Base-by-base conservation (phyloP, 257 asterid species). In the Solanum acaule region DNA sequence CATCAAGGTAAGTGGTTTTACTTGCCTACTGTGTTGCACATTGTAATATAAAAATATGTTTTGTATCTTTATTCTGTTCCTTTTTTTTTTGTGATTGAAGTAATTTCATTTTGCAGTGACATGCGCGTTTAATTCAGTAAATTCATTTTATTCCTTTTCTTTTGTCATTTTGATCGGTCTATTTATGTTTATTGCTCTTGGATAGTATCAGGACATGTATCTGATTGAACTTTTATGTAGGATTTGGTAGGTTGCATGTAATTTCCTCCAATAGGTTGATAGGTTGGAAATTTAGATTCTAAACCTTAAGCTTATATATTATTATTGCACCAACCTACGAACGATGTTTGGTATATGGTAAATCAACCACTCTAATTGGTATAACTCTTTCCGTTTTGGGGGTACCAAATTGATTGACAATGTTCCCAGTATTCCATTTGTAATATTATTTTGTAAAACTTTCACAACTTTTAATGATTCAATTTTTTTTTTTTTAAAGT, bases 1-100 rank as follows among this genome's bases (percentile, higher is more conserved):
- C 93, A 91, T 95, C 71, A 93, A 94, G 98, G 99, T 97, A 89
- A 91, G 20, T 52, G 27, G 29, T 18, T 65, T 78, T 42, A 44
- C 85, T 79, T 79, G 40, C 68, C 9, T 15, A 81, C 44, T 16
- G 29, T 81, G 40, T 81, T 81, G 70, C 44, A 81, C 20, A 10
- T 46, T 81, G 42, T 81, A 46, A 44, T 44, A 14, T 1, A 42
- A 42, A 42, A 25, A 1, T 15, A 8, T 6, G 3, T 78, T 78
- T 78, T 78, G 11, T 42, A 42, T 78, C 68, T 16, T 46, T 6
- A 46, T 81, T 44, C 6, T 79, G 67, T 44, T 44, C 16, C 23
- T 44, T 44, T 42, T 44, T 42, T 14, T 42, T 29, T 9, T 18
- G 70, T 10, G 14, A 18, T 49, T 1, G 20, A 81, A 46, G 68